Evolutionary conservation across 2,329 filamentous ascomycete genomes (phyloP).

Genomic region (Bipolaris cookei): DNA sequence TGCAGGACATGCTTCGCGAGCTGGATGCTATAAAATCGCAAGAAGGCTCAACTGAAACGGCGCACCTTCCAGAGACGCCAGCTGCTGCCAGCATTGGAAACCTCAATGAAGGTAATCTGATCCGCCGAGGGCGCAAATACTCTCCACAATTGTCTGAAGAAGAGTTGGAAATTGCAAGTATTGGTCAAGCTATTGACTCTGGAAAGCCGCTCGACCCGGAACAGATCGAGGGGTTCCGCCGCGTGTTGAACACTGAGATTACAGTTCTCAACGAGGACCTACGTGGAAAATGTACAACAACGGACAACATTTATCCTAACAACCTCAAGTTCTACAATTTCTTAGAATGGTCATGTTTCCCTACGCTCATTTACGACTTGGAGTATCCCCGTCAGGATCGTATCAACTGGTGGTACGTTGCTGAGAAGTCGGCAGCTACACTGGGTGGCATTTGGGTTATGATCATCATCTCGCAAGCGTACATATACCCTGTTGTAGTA

Average conservation of each 20-base stretch:
- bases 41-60: constrained; percentile 45
- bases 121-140: constrained; percentile 47
- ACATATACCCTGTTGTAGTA: constrained; percentile 77
- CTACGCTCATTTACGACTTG: constrained; percentile 79
- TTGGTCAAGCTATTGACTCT: constrained; percentile 68
- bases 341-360: constrained; percentile 75
- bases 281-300: constrained; percentile 63
- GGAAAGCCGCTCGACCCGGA: constrained; percentile 65
- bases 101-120: constrained; percentile 8
- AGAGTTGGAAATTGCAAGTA: constrained; percentile 63
- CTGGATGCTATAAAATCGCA: constrained; percentile 62
- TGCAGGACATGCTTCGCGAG: constrained; percentile 61
- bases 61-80: constrained; percentile 5
- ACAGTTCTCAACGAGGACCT: constrained; percentile 69
- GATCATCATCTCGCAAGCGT: constrained; percentile 78
- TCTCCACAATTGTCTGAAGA: constrained; percentile 56
- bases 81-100: constrained; percentile 26
- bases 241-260: constrained; percentile 72
- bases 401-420: constrained; percentile 77
- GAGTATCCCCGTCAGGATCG: constrained; percentile 74
- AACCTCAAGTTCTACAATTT: constrained; percentile 72
- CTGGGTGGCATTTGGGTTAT: constrained; percentile 78
- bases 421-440: constrained; percentile 72
- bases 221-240: constrained; percentile 68
- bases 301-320: constrained; percentile 65